Base-by-base conservation (phyloP, 305 asterid species). In the Fraxinus albicans region DNA sequence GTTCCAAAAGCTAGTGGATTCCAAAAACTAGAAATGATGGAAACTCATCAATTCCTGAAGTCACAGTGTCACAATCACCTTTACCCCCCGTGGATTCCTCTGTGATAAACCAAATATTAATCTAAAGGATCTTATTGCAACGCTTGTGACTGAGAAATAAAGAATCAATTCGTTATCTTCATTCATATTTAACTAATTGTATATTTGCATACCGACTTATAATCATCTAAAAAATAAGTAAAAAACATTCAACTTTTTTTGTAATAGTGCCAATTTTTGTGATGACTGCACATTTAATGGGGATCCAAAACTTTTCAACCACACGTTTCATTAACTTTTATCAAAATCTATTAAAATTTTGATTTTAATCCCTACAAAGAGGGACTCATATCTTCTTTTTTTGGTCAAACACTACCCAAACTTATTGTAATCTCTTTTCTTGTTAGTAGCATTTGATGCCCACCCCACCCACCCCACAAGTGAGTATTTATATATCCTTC, bases 361-460 rank as follows among this genome's bases (percentile, higher is more conserved):
- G 5, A 33, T 33, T 33, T 33, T 33, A 33, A 33, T 3, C 35
- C 3, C 0, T 33, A 29, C 3, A 29, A 29, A 2, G 36, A 25
- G 27, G 27, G 27, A 25, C 27, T 34, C 36, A 34, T 3, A 34
- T 34, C 36, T 34, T 34, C 36, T 2, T 70, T 77, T 82, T 82
- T 82, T 84, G 84, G 89, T 86, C 85, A 82, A 84, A 84, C 83
- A 73, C 80, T 87, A 79, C 84, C 42, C 35, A 29, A 58, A 83
- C 83, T 47, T 63, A 23, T 23, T 58, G 69, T 58, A 58, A 58
- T 58, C 69, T 19, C 9, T 58, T 58, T 19, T 58, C 12, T 58
- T 58, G 69, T 8, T 8, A 23, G 0, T 23, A 9, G 15, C 9
- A 21, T 8, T 21, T 19, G 34, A 19, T 63, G 13, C 13, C 27